Evolutionary conservation across 2,329 filamentous ascomycete species (phyloP), one percentile per base, ranked within the genome.

Genomic region (Stachybotrys chartarum): DNA sequence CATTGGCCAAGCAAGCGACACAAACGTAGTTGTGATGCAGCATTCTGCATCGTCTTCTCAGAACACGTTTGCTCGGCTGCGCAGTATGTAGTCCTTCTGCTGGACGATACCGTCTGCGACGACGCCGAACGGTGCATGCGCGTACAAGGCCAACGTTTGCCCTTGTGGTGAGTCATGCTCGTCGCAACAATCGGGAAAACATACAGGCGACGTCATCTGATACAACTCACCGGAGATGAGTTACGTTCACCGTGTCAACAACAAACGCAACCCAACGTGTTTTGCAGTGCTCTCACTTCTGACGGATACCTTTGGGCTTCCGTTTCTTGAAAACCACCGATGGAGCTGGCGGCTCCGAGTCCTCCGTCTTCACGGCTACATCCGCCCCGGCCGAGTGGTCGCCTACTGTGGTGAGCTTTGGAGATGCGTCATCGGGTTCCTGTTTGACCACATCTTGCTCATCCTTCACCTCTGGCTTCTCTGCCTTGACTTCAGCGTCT

Each of bases 301-400:
- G 80, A 18, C 84, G 79, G 42, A 85, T 76, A 52, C 78, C 81
- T 74, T 85, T 87, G 14, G 83, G 77, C 66, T 91, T 93, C 54
- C 89, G 77, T 74, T 91, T 92, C 73, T 92, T 93, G 72, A 93
- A 94, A 3, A 91, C 75, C 2, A 91, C 79, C 3, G 80, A 76
- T 11, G 75, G 65, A 3, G 67, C 53, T 24, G 59, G 63, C 32
- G 62, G 59, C 17, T 44, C 57, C 16, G 59, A 61, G n/a, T 61
- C 63, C 17, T 55, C 57, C 2, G 31, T 17, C 45, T 48, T 53
- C n/a, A 48, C 44, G 52, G 44, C 52, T 18, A 16, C 30, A 30
- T 48, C 52, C 30, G 32, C 32, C n/a, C 6, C 16, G 6, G 44
- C n/a, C 11, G 24, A 24, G 50, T 51, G 32, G 10, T 17, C 12